Evolutionary conservation across 179 eudicot genomes (phyloP), one percentile per base, ranked within the genome.

Genomic region (Beta macrorhiza): DNA sequence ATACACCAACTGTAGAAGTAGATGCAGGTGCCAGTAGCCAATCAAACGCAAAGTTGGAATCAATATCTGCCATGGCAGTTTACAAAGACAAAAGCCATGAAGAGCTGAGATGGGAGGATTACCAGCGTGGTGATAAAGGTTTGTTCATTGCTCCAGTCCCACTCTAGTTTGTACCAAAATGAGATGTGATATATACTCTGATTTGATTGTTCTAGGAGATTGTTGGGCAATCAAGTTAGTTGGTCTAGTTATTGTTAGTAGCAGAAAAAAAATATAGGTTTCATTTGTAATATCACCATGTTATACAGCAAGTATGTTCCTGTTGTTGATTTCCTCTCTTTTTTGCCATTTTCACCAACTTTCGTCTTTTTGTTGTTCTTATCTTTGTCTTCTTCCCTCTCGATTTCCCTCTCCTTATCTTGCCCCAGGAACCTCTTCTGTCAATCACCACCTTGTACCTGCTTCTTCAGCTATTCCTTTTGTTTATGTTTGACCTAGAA

Each of bases 31-130:
- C 82, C 81, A 87, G 89, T 83, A 74, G 88, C 61, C 96, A 91
- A 78, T 89, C 93, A 15, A 80, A 88, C 79, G 94, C 91, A 49
- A 96, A 94, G 83, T 89, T 96, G 77, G 94, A 91, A 82, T 96
- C 99, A 19, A 90, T 96, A 83, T 96, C 99, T 61, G 98, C 98
- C 64, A 96, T 96, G 98, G 88, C 90, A 79, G 94, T 79, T 22
- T 91, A 94, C 90, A 96, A 94, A 86, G 98, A 94, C 53, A 96
- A 94, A 88, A 96, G 98, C 87, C 98, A 92, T 78, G 99, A 96
- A 87, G 99, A 94, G 81, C 89, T 96, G 77, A 89, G 98, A 83
- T 96, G 99, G 99, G 99, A 94, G 89, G 99, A 96, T 84, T 92
- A 94, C 84, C 98, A 96, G 81, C 86, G 83, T 75, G 98, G 98